A percentile compares a stretch with the other conserved stretches of the same genome.
Conservation (phyloP, 2,329 filamentous ascomycete species). For the Dactylonectria estremocensis region DNA sequence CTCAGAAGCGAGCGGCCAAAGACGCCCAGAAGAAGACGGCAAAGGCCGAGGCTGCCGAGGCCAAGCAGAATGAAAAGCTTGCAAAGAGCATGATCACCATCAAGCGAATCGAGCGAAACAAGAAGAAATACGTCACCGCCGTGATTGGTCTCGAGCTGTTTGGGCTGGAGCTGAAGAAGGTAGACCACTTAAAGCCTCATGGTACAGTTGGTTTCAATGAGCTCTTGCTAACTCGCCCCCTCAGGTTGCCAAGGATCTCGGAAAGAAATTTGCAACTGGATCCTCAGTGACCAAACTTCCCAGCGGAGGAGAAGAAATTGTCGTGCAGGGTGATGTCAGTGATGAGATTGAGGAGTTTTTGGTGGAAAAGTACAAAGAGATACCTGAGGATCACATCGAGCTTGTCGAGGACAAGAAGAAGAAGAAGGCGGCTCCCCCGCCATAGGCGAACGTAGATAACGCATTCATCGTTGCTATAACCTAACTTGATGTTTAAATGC, state of each 20-base stretch:
- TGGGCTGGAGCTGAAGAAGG: conserved; percentile 93
- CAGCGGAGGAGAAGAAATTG: conserved; percentile 93
- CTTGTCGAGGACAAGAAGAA: conserved; percentile 98
- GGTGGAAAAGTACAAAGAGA: conserved; percentile 87
- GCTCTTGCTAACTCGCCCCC: conserved; percentile 32
- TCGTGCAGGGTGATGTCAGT: conserved; percentile 96
- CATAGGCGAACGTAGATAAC: conserved; percentile 35
- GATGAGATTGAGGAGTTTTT: conserved; percentile 95
- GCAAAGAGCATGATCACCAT: conserved; percentile 88
- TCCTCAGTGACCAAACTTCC: conserved; percentile 91
- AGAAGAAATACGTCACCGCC: conserved; percentile 96
- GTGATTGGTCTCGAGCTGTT: conserved; percentile 93
- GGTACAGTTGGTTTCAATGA: background rate
- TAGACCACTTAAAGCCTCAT: conserved; percentile 37
- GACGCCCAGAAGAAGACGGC: conserved; percentile 97
- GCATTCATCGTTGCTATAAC: conserved; percentile 40
- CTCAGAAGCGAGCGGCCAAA: conserved; percentile 94
- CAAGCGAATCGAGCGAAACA: conserved; percentile 98
- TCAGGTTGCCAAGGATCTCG: conserved; percentile 89
- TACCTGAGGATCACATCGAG: conserved; percentile 97
- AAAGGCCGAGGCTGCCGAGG: conserved; percentile 90
- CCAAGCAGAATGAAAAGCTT: conserved; percentile 85
- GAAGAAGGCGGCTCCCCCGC: conserved; percentile 58
- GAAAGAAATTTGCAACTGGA: conserved; percentile 98
- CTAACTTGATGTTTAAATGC: conserved; percentile 38